Conservation (phyloP, 1,284 basidiomycete species). For the Ganoderma meredithae region DNA sequence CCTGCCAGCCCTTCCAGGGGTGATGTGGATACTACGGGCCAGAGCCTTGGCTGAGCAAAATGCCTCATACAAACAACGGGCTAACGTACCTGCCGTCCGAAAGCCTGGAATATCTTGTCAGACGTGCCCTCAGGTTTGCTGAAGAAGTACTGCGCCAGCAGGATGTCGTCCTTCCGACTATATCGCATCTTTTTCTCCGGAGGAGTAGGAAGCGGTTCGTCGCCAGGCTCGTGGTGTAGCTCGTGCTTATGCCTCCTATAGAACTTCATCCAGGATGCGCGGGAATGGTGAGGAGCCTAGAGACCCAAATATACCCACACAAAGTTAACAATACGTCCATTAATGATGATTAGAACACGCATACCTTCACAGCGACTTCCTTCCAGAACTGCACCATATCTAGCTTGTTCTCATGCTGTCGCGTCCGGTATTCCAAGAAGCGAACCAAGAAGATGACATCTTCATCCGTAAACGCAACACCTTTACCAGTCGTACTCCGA, state of each 20-base stretch:
- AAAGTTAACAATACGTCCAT: neutral
- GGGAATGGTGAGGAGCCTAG: slow-evolving; percentile 84
- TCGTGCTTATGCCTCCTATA: slow-evolving; percentile 87
- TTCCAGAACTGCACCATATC: slow-evolving; percentile 89
- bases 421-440: slow-evolving; percentile 63
- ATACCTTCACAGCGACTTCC: slow-evolving; percentile 77
- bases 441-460: slow-evolving; percentile 77
- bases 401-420: slow-evolving; percentile 64
- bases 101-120: slow-evolving; percentile 81
- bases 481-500: slow-evolving; percentile 85
- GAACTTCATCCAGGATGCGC: slow-evolving; percentile 90
- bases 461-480: slow-evolving; percentile 83
- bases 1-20: slow-evolving; percentile 91
- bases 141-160: slow-evolving; percentile 76
- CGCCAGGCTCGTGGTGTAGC: slow-evolving; percentile 63
- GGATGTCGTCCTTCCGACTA: slow-evolving; percentile 74
- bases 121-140: slow-evolving; percentile 78
- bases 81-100: slow-evolving; percentile 64
- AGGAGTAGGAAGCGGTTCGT: slow-evolving; percentile 72
- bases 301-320: slow-evolving; percentile 3
- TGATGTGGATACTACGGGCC: slow-evolving; percentile 76
- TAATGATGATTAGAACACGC: slow-evolving; percentile 13
- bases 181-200: slow-evolving; percentile 88
- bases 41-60: neutral
- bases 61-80: neutral